Base-by-base conservation (phyloP, 768 basidiomycete species). In the Suillus decipiens region DNA sequence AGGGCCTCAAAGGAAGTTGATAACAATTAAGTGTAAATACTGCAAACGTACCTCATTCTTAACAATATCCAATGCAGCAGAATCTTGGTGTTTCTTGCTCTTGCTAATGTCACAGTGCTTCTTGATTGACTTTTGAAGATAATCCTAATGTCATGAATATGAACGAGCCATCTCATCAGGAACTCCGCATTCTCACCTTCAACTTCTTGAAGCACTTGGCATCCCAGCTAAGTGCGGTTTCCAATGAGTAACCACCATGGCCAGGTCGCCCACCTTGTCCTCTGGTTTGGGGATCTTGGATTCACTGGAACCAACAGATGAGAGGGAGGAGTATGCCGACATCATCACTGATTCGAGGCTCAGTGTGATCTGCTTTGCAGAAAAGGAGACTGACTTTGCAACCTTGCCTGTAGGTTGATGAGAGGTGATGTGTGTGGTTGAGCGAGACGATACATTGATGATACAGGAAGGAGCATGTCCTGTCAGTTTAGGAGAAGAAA, bases 211-310 rank as follows among this genome's bases (percentile, higher is more conserved):
- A 66, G 10, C 0, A 12, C 0, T 15, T 9, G 4, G 12, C 42
- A 19, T 43, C 39, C 64, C 61, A 68, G 5, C 22, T 63, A 2
- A 64, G 22, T 31, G 63, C 51, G 0, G 12, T 42, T 22, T 63
- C 60, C 28, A 68, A 50, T 14, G 62, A 62, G 42, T 64, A 68
- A 3, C 65, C 65, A 15, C 60, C 63, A 5, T 42, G 41, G 5
- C 67, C 61, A 3, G 54, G 67, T 1, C 63, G 55, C 24, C 61
- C 61, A 48, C 28, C 41, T 66, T 61, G n/a, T 59, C 45, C 7
- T 60, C 48, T 5, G 54, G 63, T 39, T 64, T 68, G 5, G 61
- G 54, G 42, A 68, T 66, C 22, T 64, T 60, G 22, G 22, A 47
- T 3, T 47, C 45, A 3, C 7, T 22, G 45, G 45, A 47, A 47